Base-by-base conservation (phyloP, 148 eudicot genomes). In the Vaccinium darrowii region DNA sequence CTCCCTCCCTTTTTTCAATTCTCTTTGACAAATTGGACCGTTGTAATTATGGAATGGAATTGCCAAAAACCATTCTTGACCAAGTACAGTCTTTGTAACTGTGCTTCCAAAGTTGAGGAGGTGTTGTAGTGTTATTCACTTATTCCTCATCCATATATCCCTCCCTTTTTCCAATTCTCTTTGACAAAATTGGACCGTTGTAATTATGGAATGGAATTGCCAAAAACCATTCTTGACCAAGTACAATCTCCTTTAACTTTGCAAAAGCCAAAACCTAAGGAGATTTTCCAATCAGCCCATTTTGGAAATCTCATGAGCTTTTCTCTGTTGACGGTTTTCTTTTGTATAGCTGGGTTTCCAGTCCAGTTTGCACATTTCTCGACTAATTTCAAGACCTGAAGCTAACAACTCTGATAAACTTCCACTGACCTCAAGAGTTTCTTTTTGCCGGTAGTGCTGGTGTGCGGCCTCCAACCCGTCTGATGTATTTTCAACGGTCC, bases 71-170 rank as follows among this genome's bases (percentile, higher is more conserved):
- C 72, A 12, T 57, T 65, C 78, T 79, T 43, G 69, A 71, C 51
- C 69, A n/a, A 54, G 39, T 36, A 36, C 39, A 36, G 2, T 36
- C 63, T 56, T 36, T 49, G 76, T 58, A 83, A 36, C 39, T 3
- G 39, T 36, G 86, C 83, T 84, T 83, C 79, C 81, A 56, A 57
- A 76, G 87, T 86, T 82, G 88, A 88, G 82, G 87, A 88, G n/a
- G 82, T 82, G 85, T 33, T 82, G 85, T 33, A 86, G 87, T 85
- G 81, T 80, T 78, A 88, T 88, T 86, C 75, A 78, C 89, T 90
- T 88, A 88, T 88, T 88, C 91, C 86, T 91, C 92, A 85, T 86
- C 92, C 92, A 87, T 75, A 72, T 30, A 84, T 76, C 76, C 84
- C 82, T 69, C 81, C 51, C 84, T 27, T 63, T 63, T 84, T 77